Base-by-base conservation (phyloP, 768 basidiomycete genomes). In the Podaxis pistillaris region DNA sequence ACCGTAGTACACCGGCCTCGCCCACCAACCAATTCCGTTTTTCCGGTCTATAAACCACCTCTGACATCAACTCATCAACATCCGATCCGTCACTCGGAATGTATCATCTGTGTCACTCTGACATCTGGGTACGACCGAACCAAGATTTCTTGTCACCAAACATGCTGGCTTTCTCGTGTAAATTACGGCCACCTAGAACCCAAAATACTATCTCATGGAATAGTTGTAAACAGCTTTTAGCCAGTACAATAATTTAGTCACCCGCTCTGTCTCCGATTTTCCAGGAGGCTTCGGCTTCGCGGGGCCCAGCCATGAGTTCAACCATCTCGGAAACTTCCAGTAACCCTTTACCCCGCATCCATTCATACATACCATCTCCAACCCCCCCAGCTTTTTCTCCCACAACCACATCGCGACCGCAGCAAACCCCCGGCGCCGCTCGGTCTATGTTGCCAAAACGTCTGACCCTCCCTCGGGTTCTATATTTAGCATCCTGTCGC, bases 1-100 rank as follows among this genome's bases (percentile, higher is more conserved):
- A 33, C 33, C 9, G 33, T 33, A 33, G 33, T 33, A 9, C 33
- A 33, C 8, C 33, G 33, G 33, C 33, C 33, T 9, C 33, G 33
- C 3, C 33, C n/a, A 52, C 9, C 46, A 22, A 60, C 46, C 53
- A 19, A n/a, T 44, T 19, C 13, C n/a, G 41, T 5, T 19, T 44
- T 38, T 60, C 49, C 55, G 51, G 28, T 52, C 15, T 15, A 17
- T 52, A 52, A 52, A 26, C 51, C 24, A 19, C 17, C 9, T 52
- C 24, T 52, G 12, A n/a, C 49, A 50, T 50, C 49, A 54, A 30
- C 17, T 38, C 19, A 37, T 38, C 54, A 38, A 36, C 13, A 33
- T 22, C 54, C 54, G 54, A 55, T 55, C 54, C 54, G 54, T 38
- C 54, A 55, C 36, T 38, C 54, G 54, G 54, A 55, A 36, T 55